phyloP scores from a whole-genome alignment of 345 rosid species.

The Trapa incisa region DNA sequence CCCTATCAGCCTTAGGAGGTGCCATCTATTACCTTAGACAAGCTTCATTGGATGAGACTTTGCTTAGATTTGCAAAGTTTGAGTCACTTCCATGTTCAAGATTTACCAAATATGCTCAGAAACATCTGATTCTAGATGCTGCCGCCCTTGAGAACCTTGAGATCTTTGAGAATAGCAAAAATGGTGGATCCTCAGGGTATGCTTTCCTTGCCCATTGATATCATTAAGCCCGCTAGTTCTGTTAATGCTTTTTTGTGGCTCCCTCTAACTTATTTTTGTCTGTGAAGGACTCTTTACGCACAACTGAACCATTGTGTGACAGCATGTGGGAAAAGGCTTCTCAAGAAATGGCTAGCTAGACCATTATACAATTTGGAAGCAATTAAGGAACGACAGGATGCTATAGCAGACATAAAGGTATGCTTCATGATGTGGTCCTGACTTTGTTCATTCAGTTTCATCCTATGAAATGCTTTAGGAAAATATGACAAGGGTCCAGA shows the following conservation, averaged over 20 bases:
- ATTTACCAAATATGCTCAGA: constrained; percentile 39
- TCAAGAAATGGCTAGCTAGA: constrained; percentile 89
- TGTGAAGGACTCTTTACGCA: constrained; percentile 67
- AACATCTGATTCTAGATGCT: constrained; percentile 90
- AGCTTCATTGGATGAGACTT: constrained; percentile 75
- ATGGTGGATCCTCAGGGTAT: constrained; percentile 80
- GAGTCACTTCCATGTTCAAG: constrained; percentile 65
- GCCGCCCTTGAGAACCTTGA: constrained; percentile 96
- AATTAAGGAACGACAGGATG: constrained; percentile 91
- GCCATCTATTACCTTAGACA: constrained; percentile 77
- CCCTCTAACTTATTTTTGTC: constrained; percentile 1
- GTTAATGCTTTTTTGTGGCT: constrained; percentile 10
- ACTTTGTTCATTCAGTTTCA: background rate
- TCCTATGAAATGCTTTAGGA: background rate
- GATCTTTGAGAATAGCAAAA: constrained; percentile 85
- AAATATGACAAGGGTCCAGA: background rate
- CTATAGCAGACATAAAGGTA: constrained; percentile 73
- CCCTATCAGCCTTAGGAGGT: constrained; percentile 96
- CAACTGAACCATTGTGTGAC: constrained; percentile 90
- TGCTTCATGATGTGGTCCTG: constrained; percentile 12
- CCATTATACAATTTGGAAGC: constrained; percentile 54
- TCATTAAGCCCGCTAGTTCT: constrained; percentile 4
- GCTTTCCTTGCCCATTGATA: constrained; percentile 11
- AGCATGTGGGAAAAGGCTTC: constrained; percentile 84
- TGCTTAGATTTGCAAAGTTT: constrained; percentile 84